phyloP scores from a whole-genome alignment of 495 filamentous ascomycete genomes.

The Penicillium dipodomyicola region DNA sequence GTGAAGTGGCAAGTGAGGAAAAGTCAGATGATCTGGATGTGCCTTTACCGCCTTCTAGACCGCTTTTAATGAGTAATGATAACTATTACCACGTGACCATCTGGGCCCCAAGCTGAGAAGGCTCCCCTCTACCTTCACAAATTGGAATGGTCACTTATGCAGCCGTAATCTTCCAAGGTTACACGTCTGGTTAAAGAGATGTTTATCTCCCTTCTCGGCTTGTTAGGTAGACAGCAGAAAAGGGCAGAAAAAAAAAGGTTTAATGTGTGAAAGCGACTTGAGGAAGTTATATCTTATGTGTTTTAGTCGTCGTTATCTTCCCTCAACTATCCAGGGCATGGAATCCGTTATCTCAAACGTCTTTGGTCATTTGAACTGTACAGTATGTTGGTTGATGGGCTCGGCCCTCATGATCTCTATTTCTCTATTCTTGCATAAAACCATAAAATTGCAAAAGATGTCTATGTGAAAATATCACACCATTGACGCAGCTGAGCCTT shows the following conservation, averaged over 20 bases:
- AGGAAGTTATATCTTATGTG: too few species aligned
- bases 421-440: constrained; percentile 4
- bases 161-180: too few species aligned
- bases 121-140: too few species aligned
- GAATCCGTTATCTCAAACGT: not conserved
- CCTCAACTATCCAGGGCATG: too few species aligned
- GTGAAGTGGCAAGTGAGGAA: constrained; percentile 12
- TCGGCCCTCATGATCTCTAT: not conserved
- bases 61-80: not conserved
- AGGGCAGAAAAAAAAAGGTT: too few species aligned
- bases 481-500: not conserved
- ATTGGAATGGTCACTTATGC: too few species aligned
- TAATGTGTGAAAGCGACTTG: too few species aligned
- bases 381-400: not conserved
- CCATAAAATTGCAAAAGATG: not conserved
- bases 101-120: too few species aligned
- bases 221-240: too few species aligned
- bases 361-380: not conserved
- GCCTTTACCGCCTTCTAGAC: not conserved
- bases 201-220: too few species aligned
- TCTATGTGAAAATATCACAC: not conserved
- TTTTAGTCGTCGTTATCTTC: too few species aligned
- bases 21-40: constrained; percentile 1
- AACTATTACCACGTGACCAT: not conserved
- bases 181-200: too few species aligned